Conservation (phyloP, 208 protist genomes). For the Crithidia brevicula region DNA sequence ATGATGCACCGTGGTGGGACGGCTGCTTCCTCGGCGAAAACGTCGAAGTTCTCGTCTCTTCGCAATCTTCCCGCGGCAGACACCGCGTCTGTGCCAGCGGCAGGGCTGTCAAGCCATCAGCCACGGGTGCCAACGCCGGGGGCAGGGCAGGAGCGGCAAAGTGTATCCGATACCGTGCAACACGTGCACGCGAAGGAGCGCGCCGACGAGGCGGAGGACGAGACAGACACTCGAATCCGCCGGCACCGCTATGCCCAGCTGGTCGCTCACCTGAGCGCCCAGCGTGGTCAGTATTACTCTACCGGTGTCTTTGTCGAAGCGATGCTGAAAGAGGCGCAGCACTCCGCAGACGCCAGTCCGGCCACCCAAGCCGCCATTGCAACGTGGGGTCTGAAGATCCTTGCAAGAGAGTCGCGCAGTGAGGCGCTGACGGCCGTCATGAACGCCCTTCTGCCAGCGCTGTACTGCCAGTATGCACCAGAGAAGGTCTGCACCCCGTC, state of each 20-base stretch:
- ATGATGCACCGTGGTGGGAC: background rate
- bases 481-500: constrained; percentile 40
- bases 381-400: constrained; percentile 76
- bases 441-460: constrained; percentile 63
- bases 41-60: constrained; percentile 9
- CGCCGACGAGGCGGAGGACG: constrained; percentile 37
- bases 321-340: constrained; percentile 67
- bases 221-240: constrained; percentile 53
- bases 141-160: background rate
- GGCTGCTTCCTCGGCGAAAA: background rate
- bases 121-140: background rate
- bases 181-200: constrained; percentile 25
- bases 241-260: constrained; percentile 80
- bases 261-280: constrained; percentile 44
- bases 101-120: background rate
- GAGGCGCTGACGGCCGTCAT: constrained; percentile 43
- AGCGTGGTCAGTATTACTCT: constrained; percentile 64
- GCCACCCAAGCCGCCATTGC: constrained; percentile 57
- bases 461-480: constrained; percentile 78
- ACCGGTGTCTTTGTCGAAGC: constrained; percentile 79
- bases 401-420: constrained; percentile 37
- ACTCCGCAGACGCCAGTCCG: constrained; percentile 28
- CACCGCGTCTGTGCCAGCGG: background rate
- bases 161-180: constrained; percentile 22
- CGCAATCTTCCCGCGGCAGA: constrained; percentile 8